Base-by-base conservation (phyloP, 805 yeast genomes). In the Hanseniaspora guilliermondii region DNA sequence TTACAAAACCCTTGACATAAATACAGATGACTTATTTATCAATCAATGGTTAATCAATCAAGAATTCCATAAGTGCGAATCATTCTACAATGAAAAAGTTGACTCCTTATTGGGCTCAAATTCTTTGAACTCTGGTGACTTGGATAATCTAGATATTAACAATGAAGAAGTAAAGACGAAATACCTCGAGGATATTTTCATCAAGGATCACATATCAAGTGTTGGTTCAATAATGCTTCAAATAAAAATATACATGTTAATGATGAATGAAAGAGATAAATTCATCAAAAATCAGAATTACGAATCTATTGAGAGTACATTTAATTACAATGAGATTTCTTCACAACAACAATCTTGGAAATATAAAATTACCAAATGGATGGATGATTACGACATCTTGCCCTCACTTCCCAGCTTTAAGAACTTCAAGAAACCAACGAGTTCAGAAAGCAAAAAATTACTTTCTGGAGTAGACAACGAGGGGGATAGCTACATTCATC, bases 1-100 rank as follows among this genome's bases (percentile, higher is more conserved):
- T 17, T 48, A 42, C 24, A 36, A 30, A 12, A n/a, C 37, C 4
- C 35, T 14, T 16, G 49, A 47, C 7, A 42, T 55, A 30, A 59
- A 60, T 37, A 36, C 42, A 16, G 58, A 62, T 12, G 60, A 59
- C 7, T 65, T 62, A 27, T 68, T 68, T 49, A 60, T 68, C 14
- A 63, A 66, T 38, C 60, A 62, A 36, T 68, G 71, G 71, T 44
- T 67, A 14, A 60, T 66, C 12, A 58, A 57, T 3, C 61, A 58
- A 16, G 64, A 68, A 56, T 53, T 66, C 25, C 58, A 57, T 9
- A 67, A 67, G 46, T 64, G 68, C 49, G 65, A 68, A 49, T 65
- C 59, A 21, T 68, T 68, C 53, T 68, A 68, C 39, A 55, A 58
- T 9, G 64, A 69, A 67, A 30, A 52, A n/a, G 27, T 52, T 16